Conservation (phyloP, 139 green algal species). For the Chlamydomonas applanata region DNA sequence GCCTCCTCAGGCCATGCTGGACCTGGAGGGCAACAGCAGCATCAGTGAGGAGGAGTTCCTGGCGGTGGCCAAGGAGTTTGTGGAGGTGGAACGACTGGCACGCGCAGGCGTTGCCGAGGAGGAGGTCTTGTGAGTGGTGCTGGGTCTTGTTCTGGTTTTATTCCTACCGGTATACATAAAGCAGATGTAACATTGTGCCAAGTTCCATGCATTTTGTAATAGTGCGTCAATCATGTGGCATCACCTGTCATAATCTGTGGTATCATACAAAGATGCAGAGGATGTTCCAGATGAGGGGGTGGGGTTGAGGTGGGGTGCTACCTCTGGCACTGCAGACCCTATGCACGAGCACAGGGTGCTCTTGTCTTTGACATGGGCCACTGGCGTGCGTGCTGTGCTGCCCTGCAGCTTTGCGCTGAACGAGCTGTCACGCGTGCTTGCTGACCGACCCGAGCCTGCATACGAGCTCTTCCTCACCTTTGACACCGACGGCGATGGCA, state of each 20-base stretch:
- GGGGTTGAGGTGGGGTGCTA: no score
- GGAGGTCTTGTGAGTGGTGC: not conserved
- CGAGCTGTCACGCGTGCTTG: not conserved
- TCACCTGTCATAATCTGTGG: no score
- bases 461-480: not conserved
- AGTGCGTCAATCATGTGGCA: no score
- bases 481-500: conserved; percentile 7
- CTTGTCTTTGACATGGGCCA: no score
- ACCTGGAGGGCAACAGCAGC: conserved; percentile 25
- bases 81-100: not conserved
- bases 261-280: no score
- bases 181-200: no score
- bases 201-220: no score
- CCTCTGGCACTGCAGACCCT: no score
- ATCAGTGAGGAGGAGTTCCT: conserved; percentile 39
- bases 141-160: no score
- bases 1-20: conserved; percentile 29
- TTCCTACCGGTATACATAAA: no score
- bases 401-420: not conserved
- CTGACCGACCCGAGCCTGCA: not conserved
- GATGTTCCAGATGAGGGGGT: no score
- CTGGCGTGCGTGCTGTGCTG: not conserved
- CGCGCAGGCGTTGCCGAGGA: not conserved
- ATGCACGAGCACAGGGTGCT: no score
- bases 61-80: conserved; percentile 20